These are phyloP conservation scores for Boletus rex-veris DNA, from an alignment of 768 basidiomycete species.

Conservation along the genomic window DNA sequence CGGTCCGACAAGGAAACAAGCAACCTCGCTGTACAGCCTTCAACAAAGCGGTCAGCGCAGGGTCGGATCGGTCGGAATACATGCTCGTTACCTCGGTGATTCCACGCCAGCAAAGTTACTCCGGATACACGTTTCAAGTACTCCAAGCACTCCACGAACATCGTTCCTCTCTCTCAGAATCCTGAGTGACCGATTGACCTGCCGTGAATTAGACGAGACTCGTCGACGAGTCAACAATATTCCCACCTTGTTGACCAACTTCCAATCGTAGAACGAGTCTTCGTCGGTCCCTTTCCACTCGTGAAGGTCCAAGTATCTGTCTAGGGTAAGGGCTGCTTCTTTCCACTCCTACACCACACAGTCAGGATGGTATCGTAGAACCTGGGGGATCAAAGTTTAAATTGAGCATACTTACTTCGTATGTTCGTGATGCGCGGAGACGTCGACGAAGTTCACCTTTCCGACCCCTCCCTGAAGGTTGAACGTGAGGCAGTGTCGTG, in stretches of 20 bases:
- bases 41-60: conserved; percentile 6
- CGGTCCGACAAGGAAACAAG: conserved; percentile 5
- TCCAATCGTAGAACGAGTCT: conserved; percentile 90
- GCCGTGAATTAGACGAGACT: neutral
- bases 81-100: conserved; percentile 56
- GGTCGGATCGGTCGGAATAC: neutral
- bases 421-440: conserved; percentile 70
- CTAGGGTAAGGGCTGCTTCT: conserved; percentile 69
- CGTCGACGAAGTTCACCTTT: conserved; percentile 75
- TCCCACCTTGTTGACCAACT: conserved; percentile 69
- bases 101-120: conserved; percentile 94
- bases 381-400: no score
- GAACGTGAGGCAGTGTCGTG: neutral
- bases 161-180: conserved; percentile 74
- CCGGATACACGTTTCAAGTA: conserved; percentile 86
- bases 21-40: conserved; percentile 85
- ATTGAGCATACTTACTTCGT: conserved; percentile 47
- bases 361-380: neutral
- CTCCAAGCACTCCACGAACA: conserved; percentile 80
- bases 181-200: conserved; percentile 74
- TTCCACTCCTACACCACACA: conserved; percentile 72
- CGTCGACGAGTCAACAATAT: neutral
- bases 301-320: conserved; percentile 79
- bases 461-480: conserved; percentile 69
- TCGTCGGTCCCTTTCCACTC: conserved; percentile 89